Conservation (phyloP, 2,329 filamentous ascomycete species). For the Xylariales sp. region DNA sequence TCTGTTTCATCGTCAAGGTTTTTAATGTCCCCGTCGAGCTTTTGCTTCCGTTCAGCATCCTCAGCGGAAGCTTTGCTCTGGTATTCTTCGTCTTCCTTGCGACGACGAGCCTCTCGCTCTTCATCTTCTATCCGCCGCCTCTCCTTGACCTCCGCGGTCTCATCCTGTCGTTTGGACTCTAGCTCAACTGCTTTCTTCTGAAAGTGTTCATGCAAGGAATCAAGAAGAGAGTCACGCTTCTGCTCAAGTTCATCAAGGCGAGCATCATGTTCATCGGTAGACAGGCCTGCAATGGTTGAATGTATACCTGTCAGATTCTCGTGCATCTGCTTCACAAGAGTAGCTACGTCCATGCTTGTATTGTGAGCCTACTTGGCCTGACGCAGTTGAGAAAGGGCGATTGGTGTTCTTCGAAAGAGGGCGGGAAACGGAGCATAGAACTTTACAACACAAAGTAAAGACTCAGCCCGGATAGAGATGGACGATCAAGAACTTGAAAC, state of each 20-base stretch:
- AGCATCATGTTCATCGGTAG: slow-evolving; percentile 27
- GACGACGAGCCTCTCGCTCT: slow-evolving; percentile 31
- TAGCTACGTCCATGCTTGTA: slow-evolving; percentile 28
- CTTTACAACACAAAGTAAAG: no score
- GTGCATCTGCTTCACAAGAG: slow-evolving; percentile 38
- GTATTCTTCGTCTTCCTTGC: slow-evolving; percentile 32
- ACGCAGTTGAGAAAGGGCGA: no score
- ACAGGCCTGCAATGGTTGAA: slow-evolving; percentile 29
- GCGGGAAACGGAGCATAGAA: no score
- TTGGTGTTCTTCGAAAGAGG: no score
- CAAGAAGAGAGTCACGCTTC: slow-evolving; percentile 30
- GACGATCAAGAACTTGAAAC: no score
- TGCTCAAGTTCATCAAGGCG: slow-evolving; percentile 35
- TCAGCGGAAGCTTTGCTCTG: slow-evolving; percentile 21
- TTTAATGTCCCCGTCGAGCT: slow-evolving; percentile 24
- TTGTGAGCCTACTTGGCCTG: no score
- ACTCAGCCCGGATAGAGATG: no score
- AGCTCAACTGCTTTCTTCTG: slow-evolving; percentile 26
- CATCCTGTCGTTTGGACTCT: slow-evolving; percentile 22
- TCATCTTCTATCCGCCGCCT: slow-evolving; percentile 36
- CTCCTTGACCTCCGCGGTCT: slow-evolving; percentile 29
- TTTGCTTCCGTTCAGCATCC: slow-evolving; percentile 26
- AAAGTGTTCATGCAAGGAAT: slow-evolving; percentile 26
- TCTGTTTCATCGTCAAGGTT: slow-evolving; percentile 32
- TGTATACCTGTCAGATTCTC: slow-evolving; percentile 36